Evolutionary conservation across 2,329 filamentous ascomycete species (phyloP).

Genomic region (Fusarium sp.): DNA sequence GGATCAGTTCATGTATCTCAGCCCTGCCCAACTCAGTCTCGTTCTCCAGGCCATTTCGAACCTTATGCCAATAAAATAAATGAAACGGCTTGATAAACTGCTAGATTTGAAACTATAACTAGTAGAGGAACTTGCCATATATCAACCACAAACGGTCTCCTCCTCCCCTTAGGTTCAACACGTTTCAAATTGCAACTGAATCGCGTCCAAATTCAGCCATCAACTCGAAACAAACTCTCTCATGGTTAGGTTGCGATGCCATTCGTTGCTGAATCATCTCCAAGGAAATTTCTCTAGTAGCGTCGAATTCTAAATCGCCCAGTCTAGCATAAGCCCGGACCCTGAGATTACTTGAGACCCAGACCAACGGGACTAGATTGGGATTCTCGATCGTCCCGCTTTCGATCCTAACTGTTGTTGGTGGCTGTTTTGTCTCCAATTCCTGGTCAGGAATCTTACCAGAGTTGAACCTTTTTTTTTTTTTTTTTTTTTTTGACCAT

Average conservation of each 20-base stretch:
- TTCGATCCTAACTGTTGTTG: constrained; percentile 27
- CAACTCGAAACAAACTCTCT: neutral
- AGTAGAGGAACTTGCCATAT: too few relatives aligned
- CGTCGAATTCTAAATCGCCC: constrained; percentile 6
- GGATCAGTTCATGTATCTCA: constrained; percentile 12
- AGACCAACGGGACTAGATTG: constrained; percentile 16
- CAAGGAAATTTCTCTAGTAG: constrained; percentile 5
- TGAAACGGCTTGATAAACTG: neutral
- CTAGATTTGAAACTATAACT: too few relatives aligned
- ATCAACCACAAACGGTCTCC: too few relatives aligned
- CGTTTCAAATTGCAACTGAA: neutral
- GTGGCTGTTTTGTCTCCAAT: constrained; percentile 6
- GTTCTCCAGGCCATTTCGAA: neutral
- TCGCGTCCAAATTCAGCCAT: neutral
- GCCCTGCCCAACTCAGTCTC: constrained; percentile 8
- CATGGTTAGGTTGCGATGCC: constrained; percentile 2
- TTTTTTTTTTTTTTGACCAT: neutral
- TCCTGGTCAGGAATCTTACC: neutral
- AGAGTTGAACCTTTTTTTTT: neutral
- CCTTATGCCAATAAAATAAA: neutral
- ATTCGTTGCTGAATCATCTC: constrained; percentile 1
- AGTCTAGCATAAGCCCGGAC: neutral
- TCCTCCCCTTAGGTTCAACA: neutral
- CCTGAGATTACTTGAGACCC: constrained; percentile 17
- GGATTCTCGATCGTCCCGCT: constrained; percentile 31